A percentile compares a stretch with the other conserved stretches of the same genome.
These are phyloP conservation scores for Lodderomyces jiufengensis DNA, from an alignment of 1,139 yeast species.

Conservation along the genomic window DNA sequence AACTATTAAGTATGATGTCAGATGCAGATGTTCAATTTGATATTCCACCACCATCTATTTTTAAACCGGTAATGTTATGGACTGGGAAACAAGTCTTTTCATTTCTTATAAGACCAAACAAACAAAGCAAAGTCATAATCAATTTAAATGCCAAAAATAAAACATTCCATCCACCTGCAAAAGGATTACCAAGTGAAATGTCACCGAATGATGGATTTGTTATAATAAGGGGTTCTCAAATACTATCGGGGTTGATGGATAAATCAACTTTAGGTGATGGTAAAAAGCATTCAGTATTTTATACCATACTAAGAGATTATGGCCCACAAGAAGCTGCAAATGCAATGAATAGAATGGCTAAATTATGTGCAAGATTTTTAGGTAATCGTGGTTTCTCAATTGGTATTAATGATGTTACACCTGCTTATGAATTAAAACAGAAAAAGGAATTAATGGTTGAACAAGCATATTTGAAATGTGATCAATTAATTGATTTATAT, in stretches of 20 bases:
- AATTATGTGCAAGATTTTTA: constrained; percentile 88
- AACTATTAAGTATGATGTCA: constrained; percentile 90
- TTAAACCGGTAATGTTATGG: constrained; percentile 89
- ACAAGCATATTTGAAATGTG: constrained; percentile 87
- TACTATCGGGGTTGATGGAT: constrained; percentile 94
- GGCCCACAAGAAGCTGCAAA: constrained; percentile 94
- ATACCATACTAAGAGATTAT: constrained; percentile 88
- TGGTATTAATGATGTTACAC: constrained; percentile 97
- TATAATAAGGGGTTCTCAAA: constrained; percentile 82
- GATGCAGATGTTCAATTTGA: constrained; percentile 88
- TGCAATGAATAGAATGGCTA: constrained; percentile 99
- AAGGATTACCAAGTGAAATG: constrained; percentile 81
- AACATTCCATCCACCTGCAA: constrained; percentile 70
- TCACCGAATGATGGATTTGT: constrained; percentile 97
- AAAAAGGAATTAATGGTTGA: constrained; percentile 90
- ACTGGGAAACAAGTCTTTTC: constrained; percentile 97
- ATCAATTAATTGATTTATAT: constrained; percentile 76
- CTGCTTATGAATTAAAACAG: constrained; percentile 70
- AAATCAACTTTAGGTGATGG: constrained; percentile 96
- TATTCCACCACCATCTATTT: constrained; percentile 90
- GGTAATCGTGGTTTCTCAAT: constrained; percentile 97
- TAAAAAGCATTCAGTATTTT: constrained; percentile 94
- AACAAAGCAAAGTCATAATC: constrained; percentile 69
- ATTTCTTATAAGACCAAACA: constrained; percentile 79
- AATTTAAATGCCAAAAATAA: constrained; percentile 94